These are phyloP conservation scores for Sugiyamaella valdiviana DNA, from an alignment of 805 yeast species.

Conservation along the genomic window DNA sequence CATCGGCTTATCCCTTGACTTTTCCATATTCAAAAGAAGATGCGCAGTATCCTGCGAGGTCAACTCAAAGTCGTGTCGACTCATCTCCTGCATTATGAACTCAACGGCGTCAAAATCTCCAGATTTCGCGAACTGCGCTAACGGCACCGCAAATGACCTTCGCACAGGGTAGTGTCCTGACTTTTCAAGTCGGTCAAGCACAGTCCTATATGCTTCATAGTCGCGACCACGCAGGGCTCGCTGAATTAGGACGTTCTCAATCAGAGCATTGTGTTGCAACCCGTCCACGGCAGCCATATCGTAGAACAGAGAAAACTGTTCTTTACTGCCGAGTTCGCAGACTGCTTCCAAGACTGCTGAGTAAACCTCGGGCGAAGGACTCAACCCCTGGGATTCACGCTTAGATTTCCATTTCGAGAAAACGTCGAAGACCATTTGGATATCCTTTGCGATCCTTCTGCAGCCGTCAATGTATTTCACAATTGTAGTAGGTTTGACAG, in stretches of 20 bases:
- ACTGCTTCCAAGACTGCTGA: conserved; percentile 10
- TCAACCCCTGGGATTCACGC: neutral
- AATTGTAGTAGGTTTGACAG: conserved; percentile 9
- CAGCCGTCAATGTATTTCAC: conserved; percentile 11
- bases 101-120: conserved; percentile 1
- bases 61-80: neutral
- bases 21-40: too few relatives aligned
- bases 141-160: neutral
- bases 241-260: conserved; percentile 8
- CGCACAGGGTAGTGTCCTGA: neutral
- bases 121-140: neutral
- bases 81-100: neutral
- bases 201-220: neutral
- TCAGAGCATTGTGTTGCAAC: conserved; percentile 3
- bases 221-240: conserved; percentile 10
- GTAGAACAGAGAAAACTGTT: conserved; percentile 3
- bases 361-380: conserved; percentile 5
- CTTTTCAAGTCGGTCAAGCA: neutral
- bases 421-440: conserved; percentile 9
- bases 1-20: neutral
- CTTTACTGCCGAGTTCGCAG: neutral
- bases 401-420: conserved; percentile 13
- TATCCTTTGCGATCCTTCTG: conserved; percentile 10
- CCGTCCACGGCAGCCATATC: conserved; percentile 6
- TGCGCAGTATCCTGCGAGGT: neutral